phyloP scores from a whole-genome alignment of 2,329 filamentous ascomycete species.

The Nemania sp. region DNA sequence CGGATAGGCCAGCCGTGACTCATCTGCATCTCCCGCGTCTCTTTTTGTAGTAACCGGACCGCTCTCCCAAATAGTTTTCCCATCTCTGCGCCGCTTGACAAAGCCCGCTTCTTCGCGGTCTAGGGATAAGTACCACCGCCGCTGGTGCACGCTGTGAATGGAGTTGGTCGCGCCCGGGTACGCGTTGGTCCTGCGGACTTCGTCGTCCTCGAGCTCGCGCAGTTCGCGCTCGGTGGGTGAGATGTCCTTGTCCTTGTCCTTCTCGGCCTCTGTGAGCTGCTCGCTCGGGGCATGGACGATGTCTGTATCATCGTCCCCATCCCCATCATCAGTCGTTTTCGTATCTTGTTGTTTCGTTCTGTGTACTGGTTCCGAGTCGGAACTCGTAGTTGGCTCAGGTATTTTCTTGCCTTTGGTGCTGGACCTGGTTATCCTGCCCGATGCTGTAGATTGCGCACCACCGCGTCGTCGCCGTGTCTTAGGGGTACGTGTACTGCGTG shows the following conservation, averaged over 20 bases:
- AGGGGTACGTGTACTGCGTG: conserved; percentile 32
- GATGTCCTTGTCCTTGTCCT: conserved; percentile 25
- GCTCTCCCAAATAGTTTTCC: conserved; percentile 32
- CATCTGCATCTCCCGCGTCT: conserved; percentile 14
- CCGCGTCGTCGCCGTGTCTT: conserved; percentile 34
- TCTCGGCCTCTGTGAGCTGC: no score
- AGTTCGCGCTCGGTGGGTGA: conserved; percentile 47
- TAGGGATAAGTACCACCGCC: conserved; percentile 67
- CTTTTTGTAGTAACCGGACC: not conserved
- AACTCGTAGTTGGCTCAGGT: conserved; percentile 17
- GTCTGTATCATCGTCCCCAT: conserved; percentile 25
- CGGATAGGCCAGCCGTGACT: conserved; percentile 49
- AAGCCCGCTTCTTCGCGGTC: conserved; percentile 65
- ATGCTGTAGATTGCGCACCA: conserved; percentile 18
- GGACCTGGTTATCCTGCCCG: conserved; percentile 12
- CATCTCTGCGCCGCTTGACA: conserved; percentile 37
- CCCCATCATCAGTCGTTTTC: not conserved
- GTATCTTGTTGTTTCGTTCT: not conserved
- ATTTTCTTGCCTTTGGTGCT: conserved; percentile 16
- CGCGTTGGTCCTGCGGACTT: conserved; percentile 63
- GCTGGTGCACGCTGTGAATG: conserved; percentile 68
- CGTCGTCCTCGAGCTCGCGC: conserved; percentile 53
- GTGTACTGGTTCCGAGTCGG: conserved; percentile 23
- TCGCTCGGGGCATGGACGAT: conserved; percentile 28
- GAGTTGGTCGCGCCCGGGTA: conserved; percentile 68